Conservation (phyloP, 1,284 basidiomycete species). For the Coriolopsis trogii region DNA sequence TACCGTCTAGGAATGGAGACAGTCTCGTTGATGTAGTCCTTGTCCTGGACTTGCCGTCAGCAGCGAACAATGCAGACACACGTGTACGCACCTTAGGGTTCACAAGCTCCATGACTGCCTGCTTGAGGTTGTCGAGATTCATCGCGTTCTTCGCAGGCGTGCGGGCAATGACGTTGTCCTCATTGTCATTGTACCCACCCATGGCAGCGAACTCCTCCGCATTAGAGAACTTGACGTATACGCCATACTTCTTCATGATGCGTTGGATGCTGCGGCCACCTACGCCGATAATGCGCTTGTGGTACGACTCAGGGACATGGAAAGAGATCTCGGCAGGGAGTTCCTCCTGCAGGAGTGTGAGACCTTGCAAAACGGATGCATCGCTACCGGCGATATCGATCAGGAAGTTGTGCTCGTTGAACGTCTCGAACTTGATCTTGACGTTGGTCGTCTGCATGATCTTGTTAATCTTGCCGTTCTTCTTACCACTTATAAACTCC, state of each 20-base stretch:
- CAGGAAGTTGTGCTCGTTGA: conserved; percentile 98
- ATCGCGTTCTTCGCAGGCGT: conserved; percentile 98
- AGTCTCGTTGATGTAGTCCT: conserved; percentile 94
- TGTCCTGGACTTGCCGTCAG: conserved; percentile 63
- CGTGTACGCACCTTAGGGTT: conserved; percentile 79
- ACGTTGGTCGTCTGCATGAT: conserved; percentile 96
- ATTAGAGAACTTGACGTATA: conserved; percentile 99
- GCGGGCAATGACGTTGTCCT: conserved; percentile 97
- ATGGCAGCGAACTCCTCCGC: conserved; percentile 96
- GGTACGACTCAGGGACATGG: conserved; percentile 97
- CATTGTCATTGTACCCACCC: conserved; percentile 96
- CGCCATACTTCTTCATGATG: conserved; percentile 99
- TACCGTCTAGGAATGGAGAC: conserved; percentile 93
- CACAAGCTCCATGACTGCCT: conserved; percentile 97
- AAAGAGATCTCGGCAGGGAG: conserved; percentile 99
- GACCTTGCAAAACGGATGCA: conserved; percentile 82
- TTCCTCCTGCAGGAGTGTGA: conserved; percentile 93
- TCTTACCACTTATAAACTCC: conserved; percentile 98
- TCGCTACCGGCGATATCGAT: conserved; percentile 92
- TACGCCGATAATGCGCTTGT: conserved; percentile 99
- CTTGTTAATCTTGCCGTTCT: conserved; percentile 98
- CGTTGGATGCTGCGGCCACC: conserved; percentile 98
- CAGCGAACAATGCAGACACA: conserved; percentile 1
- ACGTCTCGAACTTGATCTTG: conserved; percentile 99
- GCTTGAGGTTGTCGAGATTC: conserved; percentile 94